Percentiles rank a stretch among this genome's conserved stretches.
phyloP scores from a whole-genome alignment of 116 monocot genomes.

The Posidonia oceanica region DNA sequence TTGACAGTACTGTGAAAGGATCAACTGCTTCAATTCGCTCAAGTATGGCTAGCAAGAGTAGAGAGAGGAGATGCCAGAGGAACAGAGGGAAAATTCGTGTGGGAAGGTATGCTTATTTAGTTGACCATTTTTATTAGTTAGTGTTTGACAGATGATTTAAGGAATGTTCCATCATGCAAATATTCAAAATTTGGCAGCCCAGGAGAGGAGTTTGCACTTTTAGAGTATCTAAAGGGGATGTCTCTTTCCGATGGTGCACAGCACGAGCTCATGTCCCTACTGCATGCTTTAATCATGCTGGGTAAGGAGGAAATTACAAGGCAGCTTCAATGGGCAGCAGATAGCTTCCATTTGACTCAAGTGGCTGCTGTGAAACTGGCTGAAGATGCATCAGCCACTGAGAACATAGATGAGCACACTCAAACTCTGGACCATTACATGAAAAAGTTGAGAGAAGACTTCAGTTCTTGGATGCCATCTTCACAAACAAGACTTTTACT shows the following conservation, averaged over 20 bases:
- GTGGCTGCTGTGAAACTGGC: conserved; percentile 57
- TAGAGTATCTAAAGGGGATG: conserved; percentile 85
- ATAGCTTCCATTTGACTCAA: conserved; percentile 49
- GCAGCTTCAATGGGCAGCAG: conserved; percentile 46
- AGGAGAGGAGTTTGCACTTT: conserved; percentile 78
- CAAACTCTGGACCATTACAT: conserved; percentile 63
- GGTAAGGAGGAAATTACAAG: conserved; percentile 56
- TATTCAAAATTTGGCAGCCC: conserved; percentile 31
- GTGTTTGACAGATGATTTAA: conserved; percentile 1
- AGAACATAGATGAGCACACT: conserved; percentile 40
- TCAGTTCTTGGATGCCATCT: conserved; percentile 8
- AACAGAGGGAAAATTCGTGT: conserved; percentile 83
- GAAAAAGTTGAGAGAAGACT: conserved; percentile 14
- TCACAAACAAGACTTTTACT: conserved; percentile 41
- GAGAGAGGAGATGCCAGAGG: conserved; percentile 36
- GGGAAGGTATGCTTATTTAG: conserved; percentile 46
- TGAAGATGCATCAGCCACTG: conserved; percentile 54
- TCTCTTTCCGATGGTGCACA: conserved; percentile 23
- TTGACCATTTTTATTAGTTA: conserved; percentile 3
- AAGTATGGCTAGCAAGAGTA: conserved; percentile 47
- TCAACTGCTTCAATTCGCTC: conserved; percentile 53
- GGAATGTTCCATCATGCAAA: not conserved
- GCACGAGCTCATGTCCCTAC: conserved; percentile 48
- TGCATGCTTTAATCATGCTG: conserved; percentile 40
- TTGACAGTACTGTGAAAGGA: conserved; percentile 37